These are phyloP conservation scores for Mucor piriformis DNA, from an alignment of 371 early-diverging fungal species.

Conservation along the genomic window DNA sequence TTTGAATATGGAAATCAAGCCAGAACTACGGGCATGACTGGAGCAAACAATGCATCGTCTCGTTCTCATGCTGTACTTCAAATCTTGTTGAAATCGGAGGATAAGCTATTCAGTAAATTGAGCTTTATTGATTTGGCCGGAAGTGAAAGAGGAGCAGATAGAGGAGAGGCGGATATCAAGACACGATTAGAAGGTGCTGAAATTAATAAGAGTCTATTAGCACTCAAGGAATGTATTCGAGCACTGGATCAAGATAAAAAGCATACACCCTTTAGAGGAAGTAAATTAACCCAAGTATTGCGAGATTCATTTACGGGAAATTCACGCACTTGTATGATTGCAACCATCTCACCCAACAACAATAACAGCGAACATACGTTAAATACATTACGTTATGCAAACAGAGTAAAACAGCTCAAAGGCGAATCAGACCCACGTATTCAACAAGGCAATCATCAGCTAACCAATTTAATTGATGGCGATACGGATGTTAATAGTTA, in stretches of 20 bases:
- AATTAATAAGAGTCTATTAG: constrained; percentile 97
- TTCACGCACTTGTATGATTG: constrained; percentile 95
- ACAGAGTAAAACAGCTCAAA: constrained; percentile 53
- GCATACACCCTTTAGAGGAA: constrained; percentile 95
- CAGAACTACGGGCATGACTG: constrained; percentile 91
- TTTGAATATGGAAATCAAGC: constrained; percentile 89
- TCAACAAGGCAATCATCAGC: background rate
- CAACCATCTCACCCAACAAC: constrained; percentile 90
- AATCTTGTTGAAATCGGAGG: constrained; percentile 73
- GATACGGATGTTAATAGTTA: background rate
- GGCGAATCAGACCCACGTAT: constrained; percentile 48
- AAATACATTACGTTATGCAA: constrained; percentile 97
- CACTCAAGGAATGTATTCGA: constrained; percentile 96
- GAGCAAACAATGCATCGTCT: constrained; percentile 95
- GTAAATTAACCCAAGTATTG: constrained; percentile 93
- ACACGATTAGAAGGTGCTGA: constrained; percentile 97
- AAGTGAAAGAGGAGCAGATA: constrained; percentile 97
- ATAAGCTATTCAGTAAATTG: constrained; percentile 79
- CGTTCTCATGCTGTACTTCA: constrained; percentile 97
- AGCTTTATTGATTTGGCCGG: constrained; percentile 99
- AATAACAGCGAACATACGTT: constrained; percentile 94
- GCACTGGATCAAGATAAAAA: constrained; percentile 90
- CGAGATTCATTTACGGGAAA: constrained; percentile 97
- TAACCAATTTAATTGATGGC: background rate
- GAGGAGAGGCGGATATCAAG: constrained; percentile 89